A percentile compares a stretch with the other conserved stretches of the same genome.
Evolutionary conservation across 495 filamentous ascomycete genomes (phyloP).

Genomic region (Neurospora sp.): DNA sequence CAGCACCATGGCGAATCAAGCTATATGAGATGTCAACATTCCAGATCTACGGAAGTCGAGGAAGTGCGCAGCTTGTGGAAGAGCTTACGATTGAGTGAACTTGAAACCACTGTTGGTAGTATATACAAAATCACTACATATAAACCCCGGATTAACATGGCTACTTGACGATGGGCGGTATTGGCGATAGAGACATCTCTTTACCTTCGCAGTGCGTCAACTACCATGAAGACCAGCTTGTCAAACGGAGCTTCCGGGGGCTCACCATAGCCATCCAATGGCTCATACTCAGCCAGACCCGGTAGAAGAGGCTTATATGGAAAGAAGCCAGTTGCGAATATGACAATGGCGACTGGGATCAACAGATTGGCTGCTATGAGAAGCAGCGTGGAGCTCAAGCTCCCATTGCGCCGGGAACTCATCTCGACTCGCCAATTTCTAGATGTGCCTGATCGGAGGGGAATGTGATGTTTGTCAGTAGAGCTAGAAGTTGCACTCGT

Average conservation of each 20-base stretch:
- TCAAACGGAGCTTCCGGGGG: conserved; percentile 63
- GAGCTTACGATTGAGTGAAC: conserved; percentile 74
- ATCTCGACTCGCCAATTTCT: conserved; percentile 6
- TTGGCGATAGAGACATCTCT: not conserved
- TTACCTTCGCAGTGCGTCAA: conserved; percentile 89
- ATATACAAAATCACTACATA: conserved; percentile 84
- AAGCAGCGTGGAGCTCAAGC: conserved; percentile 27
- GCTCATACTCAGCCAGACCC: conserved; percentile 60
- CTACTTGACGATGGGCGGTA: not conserved
- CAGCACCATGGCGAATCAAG: conserved; percentile 69
- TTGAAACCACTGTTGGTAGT: conserved; percentile 67
- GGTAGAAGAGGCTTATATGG: conserved; percentile 91
- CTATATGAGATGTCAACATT: conserved; percentile 32
- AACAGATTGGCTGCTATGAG: conserved; percentile 62
- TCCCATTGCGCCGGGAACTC: conserved; percentile 22
- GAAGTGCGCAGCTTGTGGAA: not conserved
- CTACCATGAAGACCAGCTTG: conserved; percentile 91
- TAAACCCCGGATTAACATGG: conserved; percentile 1
- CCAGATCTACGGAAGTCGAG: not conserved
- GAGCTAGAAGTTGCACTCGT: not conserved
- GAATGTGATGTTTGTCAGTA: not conserved
- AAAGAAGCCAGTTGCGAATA: conserved; percentile 91
- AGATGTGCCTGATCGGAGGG: not conserved
- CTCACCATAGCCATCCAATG: conserved; percentile 31
- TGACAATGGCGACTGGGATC: conserved; percentile 63